Evolutionary conservation across 2,329 filamentous ascomycete genomes (phyloP).

Genomic region (Penicillium sp.): DNA sequence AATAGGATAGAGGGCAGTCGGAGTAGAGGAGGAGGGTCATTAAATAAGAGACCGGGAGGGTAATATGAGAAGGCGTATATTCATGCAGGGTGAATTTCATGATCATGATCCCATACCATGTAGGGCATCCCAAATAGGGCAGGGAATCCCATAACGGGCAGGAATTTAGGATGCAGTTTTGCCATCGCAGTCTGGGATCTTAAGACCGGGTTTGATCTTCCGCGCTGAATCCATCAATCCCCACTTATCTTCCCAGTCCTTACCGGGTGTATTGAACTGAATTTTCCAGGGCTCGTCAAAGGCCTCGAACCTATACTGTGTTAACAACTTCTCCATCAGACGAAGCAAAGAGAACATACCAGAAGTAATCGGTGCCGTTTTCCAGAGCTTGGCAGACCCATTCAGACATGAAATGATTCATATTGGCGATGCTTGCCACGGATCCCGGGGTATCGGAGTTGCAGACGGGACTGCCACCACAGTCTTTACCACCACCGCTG

Average conservation of each 20-base stretch:
- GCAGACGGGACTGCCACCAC: slow-evolving; percentile 59
- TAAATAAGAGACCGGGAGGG: neutral
- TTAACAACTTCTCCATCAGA: slow-evolving; percentile 11
- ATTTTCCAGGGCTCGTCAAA: slow-evolving; percentile 98
- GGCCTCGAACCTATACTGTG: slow-evolving; percentile 65
- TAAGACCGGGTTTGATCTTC: slow-evolving; percentile 75
- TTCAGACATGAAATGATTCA: slow-evolving; percentile 80
- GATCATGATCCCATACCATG: slow-evolving; percentile 14
- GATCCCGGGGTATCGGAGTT: slow-evolving; percentile 54
- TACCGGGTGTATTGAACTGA: slow-evolving; percentile 59
- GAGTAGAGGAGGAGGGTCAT: slow-evolving; percentile 1
- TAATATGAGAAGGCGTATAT: neutral
- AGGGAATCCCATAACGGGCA: too few species aligned
- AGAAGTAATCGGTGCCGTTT: slow-evolving; percentile 90
- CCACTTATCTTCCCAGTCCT: slow-evolving; percentile 95
- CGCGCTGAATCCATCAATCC: slow-evolving; percentile 81
- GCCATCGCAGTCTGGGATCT: slow-evolving; percentile 81
- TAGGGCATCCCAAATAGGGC: too few species aligned
- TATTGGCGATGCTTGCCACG: slow-evolving; percentile 70
- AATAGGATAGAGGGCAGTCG: neutral
- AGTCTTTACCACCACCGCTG: slow-evolving; percentile 71
- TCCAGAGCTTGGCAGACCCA: slow-evolving; percentile 77
- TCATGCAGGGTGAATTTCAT: slow-evolving; percentile 11
- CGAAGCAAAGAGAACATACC: slow-evolving; percentile 49
- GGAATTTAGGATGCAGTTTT: slow-evolving; percentile 52